These are phyloP conservation scores for Aspergillus diversus DNA, from an alignment of 495 filamentous ascomycete genomes.

Conservation along the genomic window DNA sequence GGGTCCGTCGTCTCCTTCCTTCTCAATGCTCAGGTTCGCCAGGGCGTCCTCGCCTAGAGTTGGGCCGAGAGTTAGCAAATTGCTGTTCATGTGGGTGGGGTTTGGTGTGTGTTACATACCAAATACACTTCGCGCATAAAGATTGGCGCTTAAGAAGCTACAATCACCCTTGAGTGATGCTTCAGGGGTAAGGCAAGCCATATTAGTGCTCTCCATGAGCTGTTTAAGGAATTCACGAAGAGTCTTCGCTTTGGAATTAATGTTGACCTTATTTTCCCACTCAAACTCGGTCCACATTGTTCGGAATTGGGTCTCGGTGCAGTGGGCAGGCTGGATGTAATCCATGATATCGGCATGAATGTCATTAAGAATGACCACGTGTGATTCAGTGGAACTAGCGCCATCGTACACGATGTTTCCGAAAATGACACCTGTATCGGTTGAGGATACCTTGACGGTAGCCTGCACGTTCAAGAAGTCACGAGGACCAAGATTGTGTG, in stretches of 20 bases:
- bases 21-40: conserved; percentile 97
- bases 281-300: conserved; percentile 99
- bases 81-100: background rate
- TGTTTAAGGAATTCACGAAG: conserved; percentile 92
- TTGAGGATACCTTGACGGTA: conserved; percentile 99
- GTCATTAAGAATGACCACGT: conserved; percentile 98
- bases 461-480: conserved; percentile 98
- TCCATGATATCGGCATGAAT: conserved; percentile 99
- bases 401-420: conserved; percentile 99
- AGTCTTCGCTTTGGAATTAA: conserved; percentile 93
- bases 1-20: conserved; percentile 92
- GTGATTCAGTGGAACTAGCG: conserved; percentile 89
- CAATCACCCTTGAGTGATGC: conserved; percentile 97
- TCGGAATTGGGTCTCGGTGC: conserved; percentile 97
- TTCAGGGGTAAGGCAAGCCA: conserved; percentile 97
- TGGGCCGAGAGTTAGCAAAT: conserved; percentile 28
- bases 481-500: conserved; percentile 90
- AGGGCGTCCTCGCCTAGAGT: conserved; percentile 92
- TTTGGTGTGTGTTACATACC: conserved; percentile 62
- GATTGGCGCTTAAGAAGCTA: conserved; percentile 94
- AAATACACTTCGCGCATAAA: conserved; percentile 97
- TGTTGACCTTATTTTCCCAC: conserved; percentile 99
- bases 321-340: conserved; percentile 96
- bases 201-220: conserved; percentile 97
- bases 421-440: conserved; percentile 98